These are phyloP conservation scores for Mycena pura DNA, from an alignment of 768 basidiomycete genomes.

Conservation along the genomic window DNA sequence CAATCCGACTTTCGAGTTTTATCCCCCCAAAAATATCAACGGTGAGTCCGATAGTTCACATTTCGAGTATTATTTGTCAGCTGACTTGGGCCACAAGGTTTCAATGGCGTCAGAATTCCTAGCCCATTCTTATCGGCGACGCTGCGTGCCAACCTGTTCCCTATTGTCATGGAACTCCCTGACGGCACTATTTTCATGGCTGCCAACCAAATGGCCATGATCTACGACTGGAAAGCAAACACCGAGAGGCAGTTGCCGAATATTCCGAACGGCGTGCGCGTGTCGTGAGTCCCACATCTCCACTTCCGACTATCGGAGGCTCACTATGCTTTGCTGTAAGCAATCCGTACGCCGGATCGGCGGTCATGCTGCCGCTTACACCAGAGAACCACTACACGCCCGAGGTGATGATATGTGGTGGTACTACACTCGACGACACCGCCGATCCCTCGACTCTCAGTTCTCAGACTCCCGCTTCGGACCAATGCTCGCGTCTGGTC, in stretches of 20 bases:
- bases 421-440: slow-evolving; percentile 24
- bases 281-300: slow-evolving; percentile 2
- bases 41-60: slow-evolving; percentile 36
- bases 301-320: slow-evolving; percentile 6
- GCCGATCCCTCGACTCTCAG: slow-evolving; percentile 25
- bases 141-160: slow-evolving; percentile 20
- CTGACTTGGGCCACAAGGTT: slow-evolving; percentile 19
- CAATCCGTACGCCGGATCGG: slow-evolving; percentile 36
- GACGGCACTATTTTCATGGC: slow-evolving; percentile 48
- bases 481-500: slow-evolving; percentile 42
- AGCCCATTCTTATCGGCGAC: slow-evolving; percentile 9
- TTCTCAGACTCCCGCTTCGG: slow-evolving; percentile 33
- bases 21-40: slow-evolving; percentile 45
- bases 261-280: slow-evolving; percentile 43
- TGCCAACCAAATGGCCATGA: slow-evolving; percentile 45
- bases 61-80: neutral
- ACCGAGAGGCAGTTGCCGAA: slow-evolving; percentile 42
- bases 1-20: slow-evolving; percentile 59
- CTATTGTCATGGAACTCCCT: slow-evolving; percentile 43
- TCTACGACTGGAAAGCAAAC: slow-evolving; percentile 39
- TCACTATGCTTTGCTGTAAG: slow-evolving; percentile 30
- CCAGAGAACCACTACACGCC: slow-evolving; percentile 34
- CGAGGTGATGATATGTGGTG: slow-evolving; percentile 41
- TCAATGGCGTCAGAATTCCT: slow-evolving; percentile 27
- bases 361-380: slow-evolving; percentile 37